Conservation (phyloP, 345 rosid species). For the Pistacia integerrima region DNA sequence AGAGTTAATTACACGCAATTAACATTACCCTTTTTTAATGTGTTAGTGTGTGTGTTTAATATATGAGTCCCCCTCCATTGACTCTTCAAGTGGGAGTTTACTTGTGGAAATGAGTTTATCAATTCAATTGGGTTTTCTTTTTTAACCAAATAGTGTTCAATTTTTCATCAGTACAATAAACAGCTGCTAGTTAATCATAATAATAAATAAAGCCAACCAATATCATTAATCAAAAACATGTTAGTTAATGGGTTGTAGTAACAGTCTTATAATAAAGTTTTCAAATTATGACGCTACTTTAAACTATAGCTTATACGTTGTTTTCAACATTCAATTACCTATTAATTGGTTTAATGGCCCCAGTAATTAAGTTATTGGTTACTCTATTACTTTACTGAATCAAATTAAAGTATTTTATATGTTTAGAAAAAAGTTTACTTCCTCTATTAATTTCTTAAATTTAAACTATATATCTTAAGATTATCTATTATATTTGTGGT, state of each 20-base stretch:
- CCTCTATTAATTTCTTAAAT: too few relatives aligned
- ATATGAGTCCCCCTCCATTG: too few relatives aligned
- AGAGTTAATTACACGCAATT: too few relatives aligned
- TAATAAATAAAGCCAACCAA: neutral
- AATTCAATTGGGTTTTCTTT: neutral
- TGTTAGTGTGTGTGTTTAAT: too few relatives aligned
- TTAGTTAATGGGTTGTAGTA: neutral
- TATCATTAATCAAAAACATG: too few relatives aligned
- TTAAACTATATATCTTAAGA: too few relatives aligned
- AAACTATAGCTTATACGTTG: neutral
- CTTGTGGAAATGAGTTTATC: neutral
- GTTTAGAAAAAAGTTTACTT: too few relatives aligned
- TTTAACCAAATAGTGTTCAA: neutral
- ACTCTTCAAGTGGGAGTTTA: neutral
- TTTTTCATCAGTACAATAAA: neutral
- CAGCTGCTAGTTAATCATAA: too few relatives aligned
- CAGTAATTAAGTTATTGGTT: neutral
- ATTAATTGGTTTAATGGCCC: neutral
- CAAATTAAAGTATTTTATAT: too few relatives aligned
- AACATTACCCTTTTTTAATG: too few relatives aligned
- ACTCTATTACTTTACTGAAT: too few relatives aligned
- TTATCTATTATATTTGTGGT: too few relatives aligned
- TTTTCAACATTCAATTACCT: neutral
- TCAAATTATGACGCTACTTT: neutral
- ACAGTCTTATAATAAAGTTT: neutral